A percentile compares a stretch with the other conserved stretches of the same genome.
Evolutionary conservation across 2,329 filamentous ascomycete genomes (phyloP).

Genomic region (Sclerotinia spermophila): DNA sequence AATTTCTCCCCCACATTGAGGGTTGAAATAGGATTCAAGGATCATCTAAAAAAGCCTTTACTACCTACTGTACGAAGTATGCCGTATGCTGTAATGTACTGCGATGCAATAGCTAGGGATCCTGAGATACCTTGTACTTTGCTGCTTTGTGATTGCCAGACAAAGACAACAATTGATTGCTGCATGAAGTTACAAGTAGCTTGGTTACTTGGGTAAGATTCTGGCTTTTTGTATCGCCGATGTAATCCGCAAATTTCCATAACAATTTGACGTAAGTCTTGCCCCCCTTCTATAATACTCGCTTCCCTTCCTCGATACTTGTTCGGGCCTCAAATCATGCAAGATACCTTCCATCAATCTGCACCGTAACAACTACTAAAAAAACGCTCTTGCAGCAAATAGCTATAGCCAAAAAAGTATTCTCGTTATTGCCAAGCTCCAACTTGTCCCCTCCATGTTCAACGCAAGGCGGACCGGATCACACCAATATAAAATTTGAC

Average conservation of each 20-base stretch:
- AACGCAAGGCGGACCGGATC: not conserved
- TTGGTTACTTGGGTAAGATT: not conserved
- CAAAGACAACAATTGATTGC: not conserved
- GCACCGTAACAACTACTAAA: not conserved
- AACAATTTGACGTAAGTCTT: not conserved
- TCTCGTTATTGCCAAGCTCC: slow-evolving; percentile 1
- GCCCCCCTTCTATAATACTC: not conserved
- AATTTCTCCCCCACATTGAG: not conserved
- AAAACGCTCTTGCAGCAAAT: slow-evolving; percentile 8
- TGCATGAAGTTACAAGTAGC: not conserved
- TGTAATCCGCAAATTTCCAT: slow-evolving; percentile 7
- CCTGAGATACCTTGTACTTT: slow-evolving; percentile 12
- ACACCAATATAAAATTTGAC: slow-evolving; percentile 2
- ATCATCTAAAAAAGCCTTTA: not conserved
- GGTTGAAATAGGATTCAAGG: not conserved
- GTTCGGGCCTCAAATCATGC: slow-evolving; percentile 6
- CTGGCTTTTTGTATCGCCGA: not conserved
- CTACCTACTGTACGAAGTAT: not conserved
- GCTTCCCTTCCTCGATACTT: not conserved
- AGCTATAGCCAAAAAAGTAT: not conserved
- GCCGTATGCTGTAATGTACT: slow-evolving; percentile 10
- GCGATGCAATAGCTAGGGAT: slow-evolving; percentile 10
- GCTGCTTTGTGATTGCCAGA: not conserved
- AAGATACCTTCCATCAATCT: slow-evolving; percentile 1
- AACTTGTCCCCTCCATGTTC: not conserved